A percentile compares a stretch with the other conserved stretches of the same genome.
Conservation (phyloP, 441 rosid species). For the Pelargonium myrrhifolium region DNA sequence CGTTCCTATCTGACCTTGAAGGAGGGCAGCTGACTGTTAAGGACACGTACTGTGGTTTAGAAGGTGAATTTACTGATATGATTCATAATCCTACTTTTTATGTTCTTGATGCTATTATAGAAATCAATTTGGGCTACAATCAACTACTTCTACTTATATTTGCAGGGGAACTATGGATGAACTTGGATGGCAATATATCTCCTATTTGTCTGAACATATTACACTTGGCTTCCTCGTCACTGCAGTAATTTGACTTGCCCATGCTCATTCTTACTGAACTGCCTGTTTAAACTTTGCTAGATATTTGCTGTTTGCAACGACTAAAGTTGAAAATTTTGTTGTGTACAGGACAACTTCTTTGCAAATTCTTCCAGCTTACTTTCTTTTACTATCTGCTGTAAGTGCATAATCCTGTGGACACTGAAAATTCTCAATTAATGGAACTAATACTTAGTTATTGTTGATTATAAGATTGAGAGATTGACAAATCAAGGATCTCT, state of each 20-base stretch:
- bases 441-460: conserved; percentile 14
- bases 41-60: conserved; percentile 46
- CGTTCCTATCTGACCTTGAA: conserved; percentile 64
- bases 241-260: conserved; percentile 36
- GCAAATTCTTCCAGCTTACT: conserved; percentile 72
- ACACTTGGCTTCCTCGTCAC: conserved; percentile 56
- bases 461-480: conserved; percentile 55
- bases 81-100: conserved; percentile 18
- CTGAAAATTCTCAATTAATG: conserved; percentile 17
- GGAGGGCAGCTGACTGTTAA: conserved; percentile 41
- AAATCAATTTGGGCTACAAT: conserved; percentile 9
- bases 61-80: conserved; percentile 38
- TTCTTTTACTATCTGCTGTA: conserved; percentile 66
- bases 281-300: conserved; percentile 16
- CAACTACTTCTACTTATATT: conserved; percentile 22
- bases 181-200: conserved; percentile 80
- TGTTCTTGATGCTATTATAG: conserved; percentile 12
- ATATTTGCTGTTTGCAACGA: conserved; percentile 10
- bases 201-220: conserved; percentile 79
- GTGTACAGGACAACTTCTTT: conserved; percentile 49
- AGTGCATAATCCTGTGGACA: conserved; percentile 29
- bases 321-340: conserved; percentile 25
- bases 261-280: conserved; percentile 16
- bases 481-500: conserved; percentile 77
- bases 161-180: conserved; percentile 90